These are phyloP conservation scores for Phytophthora multivora DNA, from an alignment of 352 stramenopile species.

Conservation along the genomic window DNA sequence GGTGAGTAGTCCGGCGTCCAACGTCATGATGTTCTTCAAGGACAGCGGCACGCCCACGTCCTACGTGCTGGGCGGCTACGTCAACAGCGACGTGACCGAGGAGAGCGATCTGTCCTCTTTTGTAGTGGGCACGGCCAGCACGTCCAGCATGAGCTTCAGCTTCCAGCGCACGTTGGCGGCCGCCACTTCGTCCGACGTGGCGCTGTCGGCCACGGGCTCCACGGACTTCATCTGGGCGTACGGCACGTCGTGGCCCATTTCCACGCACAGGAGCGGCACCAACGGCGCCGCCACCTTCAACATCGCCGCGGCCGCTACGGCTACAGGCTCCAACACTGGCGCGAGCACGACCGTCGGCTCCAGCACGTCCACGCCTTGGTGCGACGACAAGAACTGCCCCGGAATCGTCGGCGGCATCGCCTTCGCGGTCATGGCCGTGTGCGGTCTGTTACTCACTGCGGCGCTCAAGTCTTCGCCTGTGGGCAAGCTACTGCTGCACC, in stretches of 20 bases:
- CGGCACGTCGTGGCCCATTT: constrained; percentile 69
- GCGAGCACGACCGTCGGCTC: constrained; percentile 32
- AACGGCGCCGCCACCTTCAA: constrained; percentile 60
- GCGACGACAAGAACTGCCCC: constrained; percentile 65
- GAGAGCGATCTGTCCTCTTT: constrained; percentile 54
- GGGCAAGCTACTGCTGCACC: constrained; percentile 52
- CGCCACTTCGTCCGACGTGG: constrained; percentile 49
- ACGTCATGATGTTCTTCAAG: constrained; percentile 78
- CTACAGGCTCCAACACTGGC: constrained; percentile 11
- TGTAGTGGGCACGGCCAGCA: constrained; percentile 39
- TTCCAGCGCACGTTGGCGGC: constrained; percentile 71
- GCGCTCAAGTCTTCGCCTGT: constrained; percentile 45
- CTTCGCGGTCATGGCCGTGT: constrained; percentile 58
- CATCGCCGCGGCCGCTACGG: constrained; percentile 32
- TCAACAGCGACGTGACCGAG: constrained; percentile 43
- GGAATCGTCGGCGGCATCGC: constrained; percentile 59
- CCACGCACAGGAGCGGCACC: constrained; percentile 48
- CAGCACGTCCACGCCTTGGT: constrained; percentile 39
- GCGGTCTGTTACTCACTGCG: constrained; percentile 53
- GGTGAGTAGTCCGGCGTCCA: constrained; percentile 69
- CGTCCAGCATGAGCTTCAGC: constrained; percentile 62
- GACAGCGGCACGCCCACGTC: constrained; percentile 41
- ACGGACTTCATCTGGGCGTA: constrained; percentile 78
- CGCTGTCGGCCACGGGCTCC: constrained; percentile 37
- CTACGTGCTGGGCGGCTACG: constrained; percentile 59